These are phyloP conservation scores for Globisporangium perplexum DNA, from an alignment of 352 stramenopile genomes.

Conservation along the genomic window DNA sequence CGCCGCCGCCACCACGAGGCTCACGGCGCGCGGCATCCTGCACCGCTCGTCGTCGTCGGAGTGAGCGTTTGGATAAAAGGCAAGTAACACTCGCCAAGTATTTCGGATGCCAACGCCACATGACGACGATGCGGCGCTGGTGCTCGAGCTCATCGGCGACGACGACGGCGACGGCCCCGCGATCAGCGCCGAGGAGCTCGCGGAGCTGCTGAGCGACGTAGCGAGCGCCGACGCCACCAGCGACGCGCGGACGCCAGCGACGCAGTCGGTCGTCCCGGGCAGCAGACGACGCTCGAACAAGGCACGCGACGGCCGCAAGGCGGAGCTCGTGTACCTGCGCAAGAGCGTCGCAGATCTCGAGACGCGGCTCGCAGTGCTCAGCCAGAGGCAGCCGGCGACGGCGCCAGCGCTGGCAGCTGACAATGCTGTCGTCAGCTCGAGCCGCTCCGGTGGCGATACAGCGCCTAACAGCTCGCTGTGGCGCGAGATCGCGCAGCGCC, in stretches of 20 bases:
- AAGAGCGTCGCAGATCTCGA: neutral
- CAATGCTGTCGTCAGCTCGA: neutral
- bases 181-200: neutral
- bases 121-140: too few species aligned
- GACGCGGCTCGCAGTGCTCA: neutral
- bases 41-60: too few species aligned
- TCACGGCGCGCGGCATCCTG: conserved; percentile 33
- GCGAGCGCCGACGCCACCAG: too few species aligned
- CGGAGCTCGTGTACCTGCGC: neutral
- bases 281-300: neutral
- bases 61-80: too few species aligned
- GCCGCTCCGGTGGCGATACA: neutral
- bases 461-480: neutral
- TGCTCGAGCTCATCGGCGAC: too few species aligned
- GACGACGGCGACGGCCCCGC: neutral
- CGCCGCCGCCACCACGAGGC: conserved; percentile 85
- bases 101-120: neutral
- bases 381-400: too few species aligned
- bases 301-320: neutral
- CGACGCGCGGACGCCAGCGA: too few species aligned
- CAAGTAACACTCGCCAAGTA: too few species aligned
- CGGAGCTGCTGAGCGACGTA: neutral
- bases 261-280: too few species aligned
- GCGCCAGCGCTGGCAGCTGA: too few species aligned
- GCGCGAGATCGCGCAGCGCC: neutral